Conservation (phyloP, 2,329 filamentous ascomycete species). For the Aspergillus aculeatus region DNA sequence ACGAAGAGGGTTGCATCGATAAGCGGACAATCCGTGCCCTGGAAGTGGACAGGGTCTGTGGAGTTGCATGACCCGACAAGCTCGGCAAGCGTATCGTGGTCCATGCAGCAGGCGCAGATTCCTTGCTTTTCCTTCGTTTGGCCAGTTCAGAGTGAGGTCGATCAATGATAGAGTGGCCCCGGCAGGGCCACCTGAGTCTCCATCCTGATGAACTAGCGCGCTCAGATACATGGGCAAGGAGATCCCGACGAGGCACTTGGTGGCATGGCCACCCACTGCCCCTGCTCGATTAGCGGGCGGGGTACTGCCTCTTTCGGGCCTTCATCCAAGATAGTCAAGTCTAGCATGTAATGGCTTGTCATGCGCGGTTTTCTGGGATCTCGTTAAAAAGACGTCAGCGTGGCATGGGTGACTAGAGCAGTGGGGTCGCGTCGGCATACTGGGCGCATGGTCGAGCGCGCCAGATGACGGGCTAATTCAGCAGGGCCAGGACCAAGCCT, state of each 20-base stretch:
- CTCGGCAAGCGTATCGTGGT: constrained; percentile 10
- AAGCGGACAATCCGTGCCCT: constrained; percentile 14
- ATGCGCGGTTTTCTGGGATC: constrained; percentile 14
- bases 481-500: neutral
- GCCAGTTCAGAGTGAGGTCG: neutral
- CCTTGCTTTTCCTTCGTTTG: constrained; percentile 12
- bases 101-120: constrained; percentile 14
- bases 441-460: neutral
- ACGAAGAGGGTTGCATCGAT: constrained; percentile 7
- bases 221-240: constrained; percentile 14
- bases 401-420: constrained; percentile 6
- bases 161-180: constrained; percentile 8
- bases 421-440: neutral
- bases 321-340: constrained; percentile 1
- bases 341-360: constrained; percentile 7
- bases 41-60: constrained; percentile 6
- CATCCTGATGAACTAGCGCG: constrained; percentile 15
- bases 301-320: constrained; percentile 7
- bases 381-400: constrained; percentile 14
- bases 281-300: constrained; percentile 15
- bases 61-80: constrained; percentile 12
- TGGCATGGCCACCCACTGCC: constrained; percentile 10
- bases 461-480: neutral
- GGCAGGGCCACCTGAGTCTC: constrained; percentile 10
- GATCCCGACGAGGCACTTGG: constrained; percentile 7